Evolutionary conservation across 345 rosid genomes (phyloP), one percentile per base, ranked within the genome.

Genomic region (Pugionium dolabratum): DNA sequence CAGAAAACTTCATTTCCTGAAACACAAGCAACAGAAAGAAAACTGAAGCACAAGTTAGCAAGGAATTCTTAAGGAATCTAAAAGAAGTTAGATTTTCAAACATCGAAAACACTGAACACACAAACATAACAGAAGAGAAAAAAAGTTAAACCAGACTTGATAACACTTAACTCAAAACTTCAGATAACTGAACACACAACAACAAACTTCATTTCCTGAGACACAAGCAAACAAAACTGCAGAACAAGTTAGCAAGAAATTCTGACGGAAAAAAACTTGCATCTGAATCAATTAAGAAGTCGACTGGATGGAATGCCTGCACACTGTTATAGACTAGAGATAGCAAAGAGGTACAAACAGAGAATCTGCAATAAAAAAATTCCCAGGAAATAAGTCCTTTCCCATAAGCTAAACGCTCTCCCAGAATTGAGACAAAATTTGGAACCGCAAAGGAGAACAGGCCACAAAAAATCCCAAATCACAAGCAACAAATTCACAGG

Each of bases 171-270:
- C 45, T 8, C 34, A 28, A 41, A 49, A 40, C n/a, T 52, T 54
- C 7, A 34, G 5, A 28, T 35, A 57, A 10, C 46, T 18, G 50
- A 37, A 50, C 29, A 42, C 54, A 47, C 37, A 48, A 55, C 47
- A 45, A 56, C 49, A 57, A 59, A 59, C 44, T 57, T 62, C 56
- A 42, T 67, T 67, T 42, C 71, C 71, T 72, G 76, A 58, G 6
- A 18, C 66, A 59, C 76, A 72, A 72, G 76, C 49, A 73, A 59
- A 9, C 44, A 43, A 36, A 73, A 43, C 27, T 57, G 31, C 42
- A 52, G 51, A 53, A 6, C 44, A 67, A 4, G 10, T 4, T 7
- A 4, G 32, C 50, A n/a, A n/a, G 25, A 67, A 54, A 6, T 31
- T 26, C 44, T 27, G 0, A 45, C 11, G 50, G 4, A 39, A 55